These are phyloP conservation scores for Pleurotus platypus DNA, from an alignment of 768 basidiomycete genomes.

Conservation along the genomic window DNA sequence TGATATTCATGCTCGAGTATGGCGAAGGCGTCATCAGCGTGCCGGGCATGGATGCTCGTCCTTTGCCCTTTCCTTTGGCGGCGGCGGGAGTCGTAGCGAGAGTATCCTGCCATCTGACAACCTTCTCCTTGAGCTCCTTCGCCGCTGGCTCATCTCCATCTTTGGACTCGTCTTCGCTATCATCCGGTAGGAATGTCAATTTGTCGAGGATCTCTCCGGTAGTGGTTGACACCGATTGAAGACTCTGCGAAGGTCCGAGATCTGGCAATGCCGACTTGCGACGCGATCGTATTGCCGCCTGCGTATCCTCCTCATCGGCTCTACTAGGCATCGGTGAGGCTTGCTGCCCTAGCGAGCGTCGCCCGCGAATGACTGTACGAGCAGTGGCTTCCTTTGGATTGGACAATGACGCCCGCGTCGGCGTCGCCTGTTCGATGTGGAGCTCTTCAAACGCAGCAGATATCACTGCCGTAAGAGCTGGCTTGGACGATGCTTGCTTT, in stretches of 20 bases:
- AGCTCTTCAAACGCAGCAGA: conserved; percentile 44
- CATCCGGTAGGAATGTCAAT: conserved; percentile 26
- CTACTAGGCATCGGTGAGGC: background rate
- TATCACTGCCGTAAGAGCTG: conserved; percentile 24
- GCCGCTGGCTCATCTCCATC: conserved; percentile 20
- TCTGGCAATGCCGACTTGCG: conserved; percentile 11
- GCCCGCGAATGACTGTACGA: conserved; percentile 14
- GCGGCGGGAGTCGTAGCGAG: conserved; percentile 14
- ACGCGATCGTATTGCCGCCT: conserved; percentile 23
- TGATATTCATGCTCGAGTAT: conserved; percentile 31
- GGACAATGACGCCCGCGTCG: conserved; percentile 5
- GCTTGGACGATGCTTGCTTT: conserved; percentile 6
- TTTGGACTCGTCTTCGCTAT: conserved; percentile 32
- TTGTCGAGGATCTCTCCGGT: conserved; percentile 40
- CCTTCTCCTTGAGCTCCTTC: conserved; percentile 25
- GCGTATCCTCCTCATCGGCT: conserved; percentile 23
- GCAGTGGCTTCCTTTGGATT: conserved; percentile 23
- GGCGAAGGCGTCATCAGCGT: conserved; percentile 49
- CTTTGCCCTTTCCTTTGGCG: conserved; percentile 18
- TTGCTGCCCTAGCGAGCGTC: background rate
- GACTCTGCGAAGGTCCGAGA: conserved; percentile 32
- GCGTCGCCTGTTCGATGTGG: conserved; percentile 25
- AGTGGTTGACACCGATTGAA: conserved; percentile 48
- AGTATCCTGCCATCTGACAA: conserved; percentile 34
- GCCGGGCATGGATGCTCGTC: conserved; percentile 50